Evolutionary conservation across 345 rosid species (phyloP), one percentile per base, ranked within the genome.

Genomic region (Linum lewisii): DNA sequence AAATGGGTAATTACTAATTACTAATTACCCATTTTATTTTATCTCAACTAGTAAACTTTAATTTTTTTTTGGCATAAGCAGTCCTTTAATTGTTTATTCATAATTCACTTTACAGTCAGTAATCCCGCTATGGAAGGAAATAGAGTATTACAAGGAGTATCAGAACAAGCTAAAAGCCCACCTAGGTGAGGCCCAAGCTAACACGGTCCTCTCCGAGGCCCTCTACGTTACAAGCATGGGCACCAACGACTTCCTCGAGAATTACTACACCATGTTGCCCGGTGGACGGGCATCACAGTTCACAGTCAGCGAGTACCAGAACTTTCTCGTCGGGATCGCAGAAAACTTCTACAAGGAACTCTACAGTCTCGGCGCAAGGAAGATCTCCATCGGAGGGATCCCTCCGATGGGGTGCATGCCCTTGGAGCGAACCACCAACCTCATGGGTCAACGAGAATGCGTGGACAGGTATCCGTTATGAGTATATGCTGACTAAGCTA

Each of bases 321-420:
- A 22, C 19, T 44, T 45, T 26, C 52, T 60, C 14, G 29, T 45
- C 32, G 51, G 36, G 19, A 22, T 47, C 25, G 63, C 54, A 0
- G 26, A 29, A 54, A 21, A 24, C 37, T 60, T 60, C 53, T 16
- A 38, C 54, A 60, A 21, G n/a, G 53, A 45, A 26, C 63, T 60
- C 24, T 24, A 60, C 49, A 21, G 25, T 23, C 63, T 60, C 26
- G 63, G 63, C 7, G 63, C 63, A 8, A n/a, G 20, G 14, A 60
- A 60, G 63, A 22, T 60, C 19, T 3, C 63, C 24, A 26, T 60
- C 7, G 26, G 21, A 9, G 63, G 63, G 53, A 24, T 60, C 18
- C 63, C 63, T 8, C 63, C 63, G n/a, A 60, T 60, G 63, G 63
- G 63, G 23, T 60, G 63, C 49, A 38, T 60, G 49, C 63, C 63